phyloP scores from a whole-genome alignment of 2,329 filamentous ascomycete genomes.

The Bipolaris zeicola region DNA sequence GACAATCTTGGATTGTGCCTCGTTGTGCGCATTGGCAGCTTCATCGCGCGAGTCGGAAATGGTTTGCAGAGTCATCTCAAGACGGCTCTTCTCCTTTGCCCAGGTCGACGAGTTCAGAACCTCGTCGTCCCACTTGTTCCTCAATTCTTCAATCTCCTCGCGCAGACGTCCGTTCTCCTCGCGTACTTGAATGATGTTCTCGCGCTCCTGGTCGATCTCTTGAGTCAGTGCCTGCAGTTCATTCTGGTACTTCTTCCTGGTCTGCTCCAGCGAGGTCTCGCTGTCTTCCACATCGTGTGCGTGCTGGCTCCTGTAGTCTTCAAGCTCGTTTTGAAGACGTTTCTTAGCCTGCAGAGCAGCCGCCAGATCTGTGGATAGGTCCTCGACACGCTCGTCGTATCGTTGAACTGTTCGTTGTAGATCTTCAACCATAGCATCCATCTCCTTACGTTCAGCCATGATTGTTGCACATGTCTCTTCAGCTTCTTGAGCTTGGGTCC shows the following conservation, averaged over 20 bases:
- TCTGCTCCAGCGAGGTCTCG: constrained; percentile 94
- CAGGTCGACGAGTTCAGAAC: constrained; percentile 96
- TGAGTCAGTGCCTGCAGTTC: constrained; percentile 89
- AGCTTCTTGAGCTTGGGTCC: constrained; percentile 83
- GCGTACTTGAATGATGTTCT: constrained; percentile 83
- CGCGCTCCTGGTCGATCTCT: constrained; percentile 90
- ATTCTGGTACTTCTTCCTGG: constrained; percentile 93
- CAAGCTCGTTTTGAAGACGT: constrained; percentile 92
- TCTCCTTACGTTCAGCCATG: constrained; percentile 89
- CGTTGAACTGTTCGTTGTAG: constrained; percentile 87
- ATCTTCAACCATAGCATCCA: constrained; percentile 86
- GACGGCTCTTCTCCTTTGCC: constrained; percentile 94
- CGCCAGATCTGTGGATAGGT: constrained; percentile 87
- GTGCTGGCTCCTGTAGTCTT: constrained; percentile 93
- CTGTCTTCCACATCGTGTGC: constrained; percentile 98
- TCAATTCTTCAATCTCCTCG: constrained; percentile 94
- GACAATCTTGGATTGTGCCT: constrained; percentile 92
- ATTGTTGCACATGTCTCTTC: constrained; percentile 89
- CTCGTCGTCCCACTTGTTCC: constrained; percentile 97
- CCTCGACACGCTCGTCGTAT: constrained; percentile 88
- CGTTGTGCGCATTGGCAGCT: constrained; percentile 89
- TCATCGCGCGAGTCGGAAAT: constrained; percentile 92
- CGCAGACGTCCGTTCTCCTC: constrained; percentile 84
- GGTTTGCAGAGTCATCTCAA: constrained; percentile 88
- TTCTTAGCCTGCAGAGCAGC: constrained; percentile 87